Evolutionary conservation across 2,329 filamentous ascomycete species (phyloP), one percentile per base, ranked within the genome.

Genomic region (Diaporthe caulivora): DNA sequence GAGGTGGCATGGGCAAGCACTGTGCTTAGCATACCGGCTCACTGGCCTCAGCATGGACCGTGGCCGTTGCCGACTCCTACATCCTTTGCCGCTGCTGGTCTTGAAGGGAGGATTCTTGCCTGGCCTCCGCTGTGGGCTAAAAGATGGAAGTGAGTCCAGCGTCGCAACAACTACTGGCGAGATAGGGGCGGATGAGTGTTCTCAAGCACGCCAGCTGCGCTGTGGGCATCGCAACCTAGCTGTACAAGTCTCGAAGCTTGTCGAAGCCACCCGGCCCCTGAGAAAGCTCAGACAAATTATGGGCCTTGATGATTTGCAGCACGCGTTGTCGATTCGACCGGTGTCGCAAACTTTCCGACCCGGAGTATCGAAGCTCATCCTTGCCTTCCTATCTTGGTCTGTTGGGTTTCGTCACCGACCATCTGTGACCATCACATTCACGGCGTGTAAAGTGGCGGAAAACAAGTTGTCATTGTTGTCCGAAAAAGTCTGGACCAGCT

Each of bases 401-500:
- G 21, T 54, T 40, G 37, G 17, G 1, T 13, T 42, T 49, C 40
- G 10, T 64, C 55, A 64, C 15, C 9, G 24, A 40, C 8, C 17
- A 60, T 34, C 13, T 47, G 55, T 64, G 40, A 31, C 21, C 44
- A 57, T 29, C 37, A 55, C 34, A 47, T 29, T 69, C 29, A 44
- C 51, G 24, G 65, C 47, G 21, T 60, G 40, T 26, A 70, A 40
- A 55, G 37, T 44, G 47, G 64, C 44, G 31, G 51, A 44, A 44
- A 60, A 70, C 2, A 44, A 42, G 55, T 37, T 73, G 57, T 68
- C 31, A 73, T 70, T 70, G 71, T 64, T 47, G 47, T 29, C 47
- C 29, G 47, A 37, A 29, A n/a, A 53, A 62, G 18, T 34, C 55
- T 44, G 18, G 40, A 54, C 42, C 29, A 37, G 37, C 53, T 29